Percentiles rank a stretch among this genome's conserved stretches.
Conservation (phyloP, 192 early-diverging fungal genomes). For the Gigaspora rosea region DNA sequence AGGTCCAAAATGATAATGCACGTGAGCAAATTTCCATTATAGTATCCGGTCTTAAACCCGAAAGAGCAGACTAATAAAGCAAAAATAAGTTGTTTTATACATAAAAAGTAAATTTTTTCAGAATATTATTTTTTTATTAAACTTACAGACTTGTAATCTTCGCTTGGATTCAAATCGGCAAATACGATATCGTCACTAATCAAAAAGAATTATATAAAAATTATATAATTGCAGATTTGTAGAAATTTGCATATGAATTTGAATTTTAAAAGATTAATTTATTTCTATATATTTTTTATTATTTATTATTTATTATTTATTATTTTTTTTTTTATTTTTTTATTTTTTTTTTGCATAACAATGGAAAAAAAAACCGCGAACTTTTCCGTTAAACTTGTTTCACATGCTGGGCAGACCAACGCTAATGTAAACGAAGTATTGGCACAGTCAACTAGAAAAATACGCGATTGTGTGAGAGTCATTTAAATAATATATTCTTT, state of each 20-base stretch:
- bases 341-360: not conserved
- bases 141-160: constrained; percentile 64
- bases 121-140: not conserved
- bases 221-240: not conserved
- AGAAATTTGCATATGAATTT: too few species aligned
- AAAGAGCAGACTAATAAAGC: constrained; percentile 58
- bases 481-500: too few species aligned
- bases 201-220: not conserved
- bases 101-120: not conserved
- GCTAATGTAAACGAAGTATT: constrained; percentile 49
- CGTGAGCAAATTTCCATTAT: constrained; percentile 68
- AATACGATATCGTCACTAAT: constrained; percentile 58
- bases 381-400: constrained; percentile 52
- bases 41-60: constrained; percentile 62
- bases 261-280: too few species aligned
- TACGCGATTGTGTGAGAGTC: too few species aligned
- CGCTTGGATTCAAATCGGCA: constrained; percentile 57
- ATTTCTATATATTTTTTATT: too few species aligned
- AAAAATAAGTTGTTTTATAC: not conserved
- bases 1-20: constrained; percentile 66
- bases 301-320: too few species aligned
- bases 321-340: too few species aligned
- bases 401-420: constrained; percentile 65
- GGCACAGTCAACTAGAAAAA: constrained; percentile 49
- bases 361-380: constrained; percentile 35